phyloP scores from a whole-genome alignment of 345 rosid genomes.

The Brassica rapa region DNA sequence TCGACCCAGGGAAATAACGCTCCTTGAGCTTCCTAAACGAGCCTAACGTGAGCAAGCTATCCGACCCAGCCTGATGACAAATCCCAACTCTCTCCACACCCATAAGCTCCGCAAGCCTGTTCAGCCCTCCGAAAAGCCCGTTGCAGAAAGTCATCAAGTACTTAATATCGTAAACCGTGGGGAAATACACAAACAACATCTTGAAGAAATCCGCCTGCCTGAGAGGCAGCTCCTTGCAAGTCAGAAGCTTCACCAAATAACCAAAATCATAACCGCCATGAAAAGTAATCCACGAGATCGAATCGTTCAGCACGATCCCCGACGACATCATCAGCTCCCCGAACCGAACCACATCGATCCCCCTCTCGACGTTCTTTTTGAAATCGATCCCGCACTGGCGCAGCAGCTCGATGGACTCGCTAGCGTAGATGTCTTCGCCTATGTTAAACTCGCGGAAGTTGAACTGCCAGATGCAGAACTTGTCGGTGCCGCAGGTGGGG shows the following conservation, averaged over 20 bases:
- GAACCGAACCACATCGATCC: conserved; percentile 73
- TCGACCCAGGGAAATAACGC: conserved; percentile 65
- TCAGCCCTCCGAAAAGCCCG: conserved; percentile 83
- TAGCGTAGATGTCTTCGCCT: conserved; percentile 69
- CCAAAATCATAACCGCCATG: conserved; percentile 92
- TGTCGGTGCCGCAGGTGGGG: conserved; percentile 72
- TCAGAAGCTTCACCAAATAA: conserved; percentile 75
- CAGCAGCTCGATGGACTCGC: conserved; percentile 80
- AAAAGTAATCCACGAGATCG: conserved; percentile 75
- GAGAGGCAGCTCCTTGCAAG: conserved; percentile 61
- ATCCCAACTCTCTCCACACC: conserved; percentile 83
- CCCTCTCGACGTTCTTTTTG: conserved; percentile 69
- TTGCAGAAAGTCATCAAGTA: conserved; percentile 90
- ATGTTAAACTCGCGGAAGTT: conserved; percentile 84
- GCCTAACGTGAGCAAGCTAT: conserved; percentile 86
- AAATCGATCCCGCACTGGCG: conserved; percentile 83
- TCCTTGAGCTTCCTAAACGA: conserved; percentile 87
- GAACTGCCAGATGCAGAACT: conserved; percentile 83
- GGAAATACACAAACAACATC: conserved; percentile 63
- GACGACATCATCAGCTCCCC: conserved; percentile 93
- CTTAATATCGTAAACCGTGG: conserved; percentile 78
- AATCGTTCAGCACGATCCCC: conserved; percentile 74
- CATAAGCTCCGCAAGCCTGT: conserved; percentile 85
- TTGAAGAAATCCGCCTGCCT: conserved; percentile 69
- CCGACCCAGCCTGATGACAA: conserved; percentile 90